A percentile compares a stretch with the other conserved stretches of the same genome.
These are phyloP conservation scores for Brassica hybrid DNA, from an alignment of 441 rosid genomes.

Conservation along the genomic window DNA sequence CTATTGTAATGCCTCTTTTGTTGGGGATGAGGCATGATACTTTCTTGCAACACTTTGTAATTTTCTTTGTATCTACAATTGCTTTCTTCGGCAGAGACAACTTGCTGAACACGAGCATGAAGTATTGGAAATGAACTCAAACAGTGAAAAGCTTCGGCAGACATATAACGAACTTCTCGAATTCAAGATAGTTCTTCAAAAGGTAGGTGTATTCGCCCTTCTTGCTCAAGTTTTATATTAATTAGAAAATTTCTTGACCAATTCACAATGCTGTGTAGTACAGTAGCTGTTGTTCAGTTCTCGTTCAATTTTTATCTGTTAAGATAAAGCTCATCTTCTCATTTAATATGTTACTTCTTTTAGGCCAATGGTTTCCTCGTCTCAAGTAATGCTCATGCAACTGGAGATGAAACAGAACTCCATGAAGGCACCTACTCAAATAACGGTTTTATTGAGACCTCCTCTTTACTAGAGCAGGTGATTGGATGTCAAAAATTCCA, in stretches of 20 bases:
- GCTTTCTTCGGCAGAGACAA: slow-evolving; percentile 63
- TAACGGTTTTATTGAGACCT: slow-evolving; percentile 54
- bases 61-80: slow-evolving; percentile 33
- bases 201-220: no score
- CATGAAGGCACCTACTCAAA: slow-evolving; percentile 72
- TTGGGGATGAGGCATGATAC: slow-evolving; percentile 1
- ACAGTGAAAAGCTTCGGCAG: slow-evolving; percentile 90
- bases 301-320: slow-evolving; percentile 8
- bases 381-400: slow-evolving; percentile 65
- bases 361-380: slow-evolving; percentile 91
- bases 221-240: slow-evolving; percentile 23
- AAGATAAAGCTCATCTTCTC: slow-evolving; percentile 12
- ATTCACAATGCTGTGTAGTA: slow-evolving; percentile 1
- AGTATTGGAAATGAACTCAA: slow-evolving; percentile 91
- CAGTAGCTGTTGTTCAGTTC: slow-evolving; percentile 25
- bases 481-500: slow-evolving; percentile 34
- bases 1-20: slow-evolving; percentile 14
- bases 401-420: slow-evolving; percentile 78
- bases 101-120: slow-evolving; percentile 96
- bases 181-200: slow-evolving; percentile 93
- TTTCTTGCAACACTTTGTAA: slow-evolving; percentile 27
- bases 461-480: slow-evolving; percentile 92
- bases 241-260: slow-evolving; percentile 12
- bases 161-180: slow-evolving; percentile 93
- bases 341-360: slow-evolving; percentile 32